These are phyloP conservation scores for Penicillium sumatraense DNA, from an alignment of 2,329 filamentous ascomycete species.

Conservation along the genomic window DNA sequence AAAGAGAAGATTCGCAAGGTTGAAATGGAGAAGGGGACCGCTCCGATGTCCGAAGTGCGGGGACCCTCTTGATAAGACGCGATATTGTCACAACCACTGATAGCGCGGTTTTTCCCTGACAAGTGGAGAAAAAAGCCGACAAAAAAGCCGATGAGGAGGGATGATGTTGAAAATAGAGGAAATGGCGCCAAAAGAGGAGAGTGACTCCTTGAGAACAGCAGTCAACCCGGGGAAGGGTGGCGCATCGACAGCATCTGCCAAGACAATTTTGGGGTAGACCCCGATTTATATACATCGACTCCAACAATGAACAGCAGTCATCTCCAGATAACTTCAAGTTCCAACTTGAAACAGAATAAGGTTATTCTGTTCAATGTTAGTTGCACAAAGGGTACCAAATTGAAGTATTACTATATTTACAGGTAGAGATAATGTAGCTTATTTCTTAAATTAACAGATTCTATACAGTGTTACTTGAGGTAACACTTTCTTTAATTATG, in stretches of 20 bases:
- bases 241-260: neutral
- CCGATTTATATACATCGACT: neutral
- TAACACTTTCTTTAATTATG: no score
- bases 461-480: no score
- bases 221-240: neutral
- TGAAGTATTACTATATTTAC: no score
- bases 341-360: no score
- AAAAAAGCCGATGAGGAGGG: neutral
- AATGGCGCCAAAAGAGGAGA: neutral
- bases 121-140: slow-evolving; percentile 2
- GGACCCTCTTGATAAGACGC: slow-evolving; percentile 14
- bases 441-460: no score
- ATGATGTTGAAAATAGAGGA: neutral
- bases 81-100: neutral
- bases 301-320: no score
- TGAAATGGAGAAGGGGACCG: slow-evolving; percentile 6
- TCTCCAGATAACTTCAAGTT: no score
- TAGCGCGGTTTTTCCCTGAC: neutral
- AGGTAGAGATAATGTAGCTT: no score
- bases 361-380: no score
- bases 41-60: slow-evolving; percentile 13
- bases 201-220: neutral
- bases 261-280: neutral
- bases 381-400: no score
- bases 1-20: neutral